Conservation (phyloP, 2,329 filamentous ascomycete species). For the Coniochaeta sp. region DNA sequence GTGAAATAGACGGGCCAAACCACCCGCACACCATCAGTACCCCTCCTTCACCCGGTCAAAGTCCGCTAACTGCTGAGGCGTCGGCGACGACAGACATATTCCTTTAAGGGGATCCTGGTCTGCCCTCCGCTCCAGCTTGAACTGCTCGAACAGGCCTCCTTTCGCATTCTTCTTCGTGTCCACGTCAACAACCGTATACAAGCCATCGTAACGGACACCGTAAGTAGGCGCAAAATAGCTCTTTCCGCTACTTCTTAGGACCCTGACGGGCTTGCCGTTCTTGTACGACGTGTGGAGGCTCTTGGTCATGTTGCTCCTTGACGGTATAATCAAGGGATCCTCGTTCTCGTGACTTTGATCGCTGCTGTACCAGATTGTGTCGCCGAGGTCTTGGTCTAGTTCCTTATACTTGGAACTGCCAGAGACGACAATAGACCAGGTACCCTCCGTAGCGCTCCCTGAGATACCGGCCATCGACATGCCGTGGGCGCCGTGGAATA, state of each 20-base stretch:
- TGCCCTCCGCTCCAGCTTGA: slow-evolving; percentile 13
- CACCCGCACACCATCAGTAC: slow-evolving; percentile 8
- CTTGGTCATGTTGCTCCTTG: slow-evolving; percentile 9
- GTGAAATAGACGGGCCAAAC: background rate
- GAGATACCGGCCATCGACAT: slow-evolving; percentile 40
- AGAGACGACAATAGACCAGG: slow-evolving; percentile 48
- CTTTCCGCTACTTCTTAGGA: slow-evolving; percentile 18
- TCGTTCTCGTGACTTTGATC: slow-evolving; percentile 15
- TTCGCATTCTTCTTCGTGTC: slow-evolving; percentile 7
- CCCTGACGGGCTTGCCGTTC: slow-evolving; percentile 16
- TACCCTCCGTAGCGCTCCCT: slow-evolving; percentile 35
- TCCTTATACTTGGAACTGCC: slow-evolving; percentile 14
- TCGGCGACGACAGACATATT: slow-evolving; percentile 8
- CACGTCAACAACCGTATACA: slow-evolving; percentile 19
- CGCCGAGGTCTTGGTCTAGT: slow-evolving; percentile 18
- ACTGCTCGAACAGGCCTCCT: slow-evolving; percentile 15
- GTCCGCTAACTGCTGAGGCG: slow-evolving; percentile 8
- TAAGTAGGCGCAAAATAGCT: slow-evolving; percentile 11
- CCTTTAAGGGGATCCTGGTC: slow-evolving; percentile 13
- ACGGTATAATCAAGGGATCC: background rate
- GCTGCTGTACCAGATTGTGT: slow-evolving; percentile 16
- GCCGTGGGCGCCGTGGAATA: slow-evolving; percentile 49
- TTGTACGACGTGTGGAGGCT: slow-evolving; percentile 13
- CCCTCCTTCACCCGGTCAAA: slow-evolving; percentile 10
- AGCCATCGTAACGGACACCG: slow-evolving; percentile 28